Conservation (phyloP, 768 basidiomycete genomes). For the Auriscalpium microsporum region DNA sequence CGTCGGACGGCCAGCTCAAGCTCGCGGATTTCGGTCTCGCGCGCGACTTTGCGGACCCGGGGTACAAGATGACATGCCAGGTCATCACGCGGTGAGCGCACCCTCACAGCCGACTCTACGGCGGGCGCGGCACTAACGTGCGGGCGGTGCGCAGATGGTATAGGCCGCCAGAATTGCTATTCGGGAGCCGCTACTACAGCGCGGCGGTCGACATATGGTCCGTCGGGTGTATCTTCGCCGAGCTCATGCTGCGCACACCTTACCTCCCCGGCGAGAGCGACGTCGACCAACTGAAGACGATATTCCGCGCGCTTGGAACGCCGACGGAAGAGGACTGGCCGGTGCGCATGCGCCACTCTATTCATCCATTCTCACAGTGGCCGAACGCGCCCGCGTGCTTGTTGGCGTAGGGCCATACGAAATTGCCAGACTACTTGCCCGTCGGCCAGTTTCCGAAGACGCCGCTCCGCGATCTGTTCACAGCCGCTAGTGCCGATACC, state of each 20-base stretch:
- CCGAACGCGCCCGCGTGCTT: not conserved
- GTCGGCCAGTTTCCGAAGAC: constrained; percentile 82
- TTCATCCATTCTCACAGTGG: not conserved
- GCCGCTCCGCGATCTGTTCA: constrained; percentile 80
- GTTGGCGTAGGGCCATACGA: constrained; percentile 68
- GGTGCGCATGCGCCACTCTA: constrained; percentile 33
- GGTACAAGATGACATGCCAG: constrained; percentile 94
- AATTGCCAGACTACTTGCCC: constrained; percentile 83
- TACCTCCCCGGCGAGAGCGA: constrained; percentile 94
- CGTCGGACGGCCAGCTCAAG: constrained; percentile 86
- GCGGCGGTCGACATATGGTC: constrained; percentile 96
- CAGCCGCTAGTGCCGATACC: constrained; percentile 80
- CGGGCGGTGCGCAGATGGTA: constrained; percentile 86
- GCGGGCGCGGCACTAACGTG: not conserved
- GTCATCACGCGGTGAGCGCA: constrained; percentile 87
- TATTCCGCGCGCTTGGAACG: constrained; percentile 89
- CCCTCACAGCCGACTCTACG: not conserved
- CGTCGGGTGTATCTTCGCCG: constrained; percentile 95
- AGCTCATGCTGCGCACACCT: constrained; percentile 92
- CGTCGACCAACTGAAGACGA: constrained; percentile 94
- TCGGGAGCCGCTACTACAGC: constrained; percentile 84
- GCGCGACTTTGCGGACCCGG: constrained; percentile 90
- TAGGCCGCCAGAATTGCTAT: constrained; percentile 90
- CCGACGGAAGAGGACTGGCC: constrained; percentile 98
- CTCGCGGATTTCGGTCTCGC: constrained; percentile 99